phyloP scores from a whole-genome alignment of 208 protist species.

The Wallacemonas sp. region DNA sequence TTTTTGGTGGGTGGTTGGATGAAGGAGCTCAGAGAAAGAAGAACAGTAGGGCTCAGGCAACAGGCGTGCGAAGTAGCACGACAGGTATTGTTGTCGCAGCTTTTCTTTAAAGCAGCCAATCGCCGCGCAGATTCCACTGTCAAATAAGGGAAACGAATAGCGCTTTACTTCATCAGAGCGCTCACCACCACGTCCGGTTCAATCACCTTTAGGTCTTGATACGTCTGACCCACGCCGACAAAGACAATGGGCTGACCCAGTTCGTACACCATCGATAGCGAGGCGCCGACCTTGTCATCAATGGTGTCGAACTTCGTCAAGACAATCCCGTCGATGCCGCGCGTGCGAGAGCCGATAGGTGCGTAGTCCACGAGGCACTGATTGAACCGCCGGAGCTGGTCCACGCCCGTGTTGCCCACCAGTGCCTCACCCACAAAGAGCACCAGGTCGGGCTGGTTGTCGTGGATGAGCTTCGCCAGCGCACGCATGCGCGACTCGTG shows the following conservation, averaged over 20 bases:
- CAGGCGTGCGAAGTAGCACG: too few relatives aligned
- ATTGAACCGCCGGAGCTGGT: conserved; percentile 99
- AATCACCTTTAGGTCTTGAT: conserved; percentile 96
- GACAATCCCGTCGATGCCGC: conserved; percentile 99
- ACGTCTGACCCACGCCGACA: conserved; percentile 98
- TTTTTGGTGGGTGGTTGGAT: too few relatives aligned
- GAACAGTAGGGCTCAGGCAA: too few relatives aligned
- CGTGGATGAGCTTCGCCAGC: conserved; percentile 96
- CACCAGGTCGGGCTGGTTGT: conserved; percentile 97
- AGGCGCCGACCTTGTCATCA: conserved; percentile 99
- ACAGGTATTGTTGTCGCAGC: too few relatives aligned
- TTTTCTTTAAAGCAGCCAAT: too few relatives aligned
- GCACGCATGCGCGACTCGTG: conserved; percentile 99
- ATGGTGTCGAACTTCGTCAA: conserved; percentile 99
- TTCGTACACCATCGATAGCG: conserved; percentile 99
- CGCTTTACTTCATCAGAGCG: conserved; percentile 86
- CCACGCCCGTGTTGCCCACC: conserved; percentile 99
- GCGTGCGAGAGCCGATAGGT: conserved; percentile 58
- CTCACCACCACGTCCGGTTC: conserved; percentile 95
- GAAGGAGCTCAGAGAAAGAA: too few relatives aligned
- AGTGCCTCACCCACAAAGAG: conserved; percentile 99
- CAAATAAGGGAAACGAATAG: neutral
- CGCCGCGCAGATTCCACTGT: too few relatives aligned
- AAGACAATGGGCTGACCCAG: conserved; percentile 99
- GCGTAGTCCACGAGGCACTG: conserved; percentile 93